Evolutionary conservation across 1,284 basidiomycete genomes (phyloP), one percentile per base, ranked within the genome.

Genomic region (Ustilago xerochloae): DNA sequence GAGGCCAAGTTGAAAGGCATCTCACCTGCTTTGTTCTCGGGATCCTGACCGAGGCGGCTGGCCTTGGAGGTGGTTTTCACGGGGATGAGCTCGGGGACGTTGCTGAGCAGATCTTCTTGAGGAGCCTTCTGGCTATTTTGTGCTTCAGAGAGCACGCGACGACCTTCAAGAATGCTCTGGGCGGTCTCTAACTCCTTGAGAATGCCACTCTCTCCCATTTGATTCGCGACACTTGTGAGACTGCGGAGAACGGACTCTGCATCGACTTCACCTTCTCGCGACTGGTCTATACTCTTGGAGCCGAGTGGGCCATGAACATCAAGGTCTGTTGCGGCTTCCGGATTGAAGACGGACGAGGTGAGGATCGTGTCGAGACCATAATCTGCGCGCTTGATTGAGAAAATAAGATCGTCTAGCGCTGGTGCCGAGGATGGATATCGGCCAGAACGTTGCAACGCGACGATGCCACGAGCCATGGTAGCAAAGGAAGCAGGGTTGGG

Each of bases 1-100:
- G 77, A 68, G 7, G 60, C 57, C 12, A 83, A 60, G 50, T 83
- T 83, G 62, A 82, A 79, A 5, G 79, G 79, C 61, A 77, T 68
- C 24, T 69, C 62, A n/a, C 63, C 63, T 20, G 43, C 62, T 47
- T 57, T 55, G 39, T 57, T 67, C 4, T 54, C 68, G 1, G 46
- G 54, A 8, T 75, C 63, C 32, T 64, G 32, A 28, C 64, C 74
- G 28, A 72, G 52, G 41, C 62, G 64, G 18, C 61, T 68, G 8
- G 54, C 51, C 47, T 65, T 68, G 16, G 67, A 64, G 5, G 59
- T 70, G 20, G 73, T 66, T 48, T 63, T 54, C 55, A 80, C 78
- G 5, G 80, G 79, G 12, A 66, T n/a, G 9, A 81, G 64, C 49
- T 73, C 62, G n/a, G 78, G 73, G 2, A 80, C 28, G 49, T 56